Base-by-base conservation (phyloP, 1,139 yeast genomes). In the Candida pseudoviswanathii region DNA sequence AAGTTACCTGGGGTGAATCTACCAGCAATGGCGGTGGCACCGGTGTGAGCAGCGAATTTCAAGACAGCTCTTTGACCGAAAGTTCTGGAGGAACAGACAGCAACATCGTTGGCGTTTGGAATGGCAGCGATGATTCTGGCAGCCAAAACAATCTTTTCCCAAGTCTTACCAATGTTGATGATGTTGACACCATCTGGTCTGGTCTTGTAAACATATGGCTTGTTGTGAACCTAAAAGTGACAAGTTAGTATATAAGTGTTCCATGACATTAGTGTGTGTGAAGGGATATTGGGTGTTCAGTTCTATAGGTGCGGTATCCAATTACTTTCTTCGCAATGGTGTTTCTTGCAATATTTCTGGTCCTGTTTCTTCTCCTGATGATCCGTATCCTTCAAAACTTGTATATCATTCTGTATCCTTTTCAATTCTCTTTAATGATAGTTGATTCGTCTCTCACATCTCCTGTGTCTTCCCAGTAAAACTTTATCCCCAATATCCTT, bases 1-100 rank as follows among this genome's bases (percentile, higher is more conserved):
- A 95, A 95, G 85, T 89, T 87, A 89, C 99, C 99, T 81, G 99
- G 99, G 70, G 99, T 95, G 91, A 95, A 95, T 84, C 99, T 92
- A 81, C 99, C 99, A 68, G 99, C 99, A 81, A 95, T 92, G 78
- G 99, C 95, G 68, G 98, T 92, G 66, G 99, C 97, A 80, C 99
- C 98, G 68, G 99, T 92, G 94, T 95, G 99, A 70, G 97, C 90
- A 76, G 99, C 98, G 74, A 88, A 95, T 85, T 95, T 95, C 78
- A 95, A 87, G 66, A 92, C 99, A 74, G 99, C 99, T 86, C 99
- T 94, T 85, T 95, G 99, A 74, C 99, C 99, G 82, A 89, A 94
- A 69, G 97, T 92, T 86, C 99, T 94, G 71, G 99, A 90, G 63
- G 98, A 92, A 75, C 96, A 89, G 70, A 96, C 98, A 76, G 94